Base-by-base conservation (phyloP, 768 basidiomycete species). In the Asterophora lycoperdoides region DNA sequence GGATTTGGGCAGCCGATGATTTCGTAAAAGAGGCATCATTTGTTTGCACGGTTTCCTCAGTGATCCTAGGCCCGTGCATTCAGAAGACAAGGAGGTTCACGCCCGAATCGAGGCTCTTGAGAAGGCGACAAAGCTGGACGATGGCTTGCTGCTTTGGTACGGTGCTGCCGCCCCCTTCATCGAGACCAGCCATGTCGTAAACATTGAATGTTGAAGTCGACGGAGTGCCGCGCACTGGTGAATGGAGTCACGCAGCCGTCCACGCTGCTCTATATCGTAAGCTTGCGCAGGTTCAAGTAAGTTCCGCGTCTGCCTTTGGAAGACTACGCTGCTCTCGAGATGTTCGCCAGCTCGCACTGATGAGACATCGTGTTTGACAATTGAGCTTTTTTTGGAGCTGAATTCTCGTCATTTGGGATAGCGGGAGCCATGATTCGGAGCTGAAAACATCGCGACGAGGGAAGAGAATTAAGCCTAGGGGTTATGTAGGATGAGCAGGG, bases 11-110 rank as follows among this genome's bases (percentile, higher is more conserved):
- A 61, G 51, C 71, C 72, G 15, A 75, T 64, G 11, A 68, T 63
- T 8, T 69, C 63, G 41, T 52, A 15, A 60, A 59, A 61, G 66
- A 75, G 46, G 68, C 62, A 56, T 61, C 72, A 75, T 73, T 75
- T 37, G 64, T 61, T 36, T 64, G 59, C 26, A 65, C 49, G 2
- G 64, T 56, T 18, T 64, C 60, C 41, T 58, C n/a, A n/a, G n/a
- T 60, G 47, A 73, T 61, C 49, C 70, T 60, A 11, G 73, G 65
- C n/a, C 65, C 70, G 5, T 68, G 67, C 54, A 73, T 67, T 37
- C 67, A 66, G 54, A 66, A 75, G 6, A 75, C 52, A 32, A 76
- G 68, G 30, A 76, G 62, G 58, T 61, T 65, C 45, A 76, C 52
- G 14, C 74, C 71, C 8, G 57, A 60, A 1, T 64, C 46, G 13